These are phyloP conservation scores for Hyphopichia pseudoburtonii DNA, from an alignment of 1,139 yeast genomes.

Conservation along the genomic window DNA sequence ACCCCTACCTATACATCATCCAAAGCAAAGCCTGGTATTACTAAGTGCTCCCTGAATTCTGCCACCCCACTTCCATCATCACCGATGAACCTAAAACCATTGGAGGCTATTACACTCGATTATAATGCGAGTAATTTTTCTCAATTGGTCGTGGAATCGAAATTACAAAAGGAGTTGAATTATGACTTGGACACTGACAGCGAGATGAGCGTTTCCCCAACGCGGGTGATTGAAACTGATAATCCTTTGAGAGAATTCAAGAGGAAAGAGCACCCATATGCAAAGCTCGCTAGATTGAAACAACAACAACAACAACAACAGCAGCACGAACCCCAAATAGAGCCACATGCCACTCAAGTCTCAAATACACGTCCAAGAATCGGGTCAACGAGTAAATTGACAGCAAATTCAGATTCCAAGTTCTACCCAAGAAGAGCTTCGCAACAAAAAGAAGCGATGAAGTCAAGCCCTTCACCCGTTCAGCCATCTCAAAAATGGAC, in stretches of 20 bases:
- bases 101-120: not conserved
- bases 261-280: conserved; percentile 2
- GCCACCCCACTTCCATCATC: not conserved
- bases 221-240: not conserved
- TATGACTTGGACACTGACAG: not conserved
- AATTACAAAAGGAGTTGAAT: not conserved
- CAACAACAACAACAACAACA: not conserved
- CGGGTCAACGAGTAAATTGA: not conserved
- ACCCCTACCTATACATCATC: not conserved
- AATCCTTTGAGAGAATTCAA: not conserved
- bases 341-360: not conserved
- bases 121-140: not conserved
- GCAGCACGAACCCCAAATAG: not conserved
- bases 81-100: not conserved
- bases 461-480: not conserved
- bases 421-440: not conserved
- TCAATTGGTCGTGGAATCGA: not conserved
- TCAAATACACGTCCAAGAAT: not conserved
- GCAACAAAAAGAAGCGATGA: not conserved
- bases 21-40: not conserved
- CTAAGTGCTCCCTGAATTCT: not conserved
- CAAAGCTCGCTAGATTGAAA: not conserved
- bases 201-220: not conserved
- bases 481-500: not conserved
- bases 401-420: no score